Percentiles rank a stretch among this genome's conserved stretches.
phyloP scores from a whole-genome alignment of 2,329 filamentous ascomycete genomes.

The Claviceps sp. region DNA sequence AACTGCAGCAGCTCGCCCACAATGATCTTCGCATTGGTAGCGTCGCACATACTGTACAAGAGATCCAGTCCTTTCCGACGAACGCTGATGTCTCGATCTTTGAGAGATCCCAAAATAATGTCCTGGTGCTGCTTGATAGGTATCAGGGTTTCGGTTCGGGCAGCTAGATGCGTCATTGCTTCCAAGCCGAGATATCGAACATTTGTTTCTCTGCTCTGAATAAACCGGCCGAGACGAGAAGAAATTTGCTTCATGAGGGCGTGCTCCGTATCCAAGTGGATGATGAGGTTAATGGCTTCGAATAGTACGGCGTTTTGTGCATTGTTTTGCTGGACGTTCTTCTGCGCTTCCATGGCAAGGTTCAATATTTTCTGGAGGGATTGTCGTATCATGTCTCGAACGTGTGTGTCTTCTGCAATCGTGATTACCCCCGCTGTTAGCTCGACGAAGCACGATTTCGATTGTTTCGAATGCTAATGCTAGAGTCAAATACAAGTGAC shows the following conservation, averaged over 20 bases:
- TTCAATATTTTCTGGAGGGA: slow-evolving; percentile 86
- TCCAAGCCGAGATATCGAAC: slow-evolving; percentile 91
- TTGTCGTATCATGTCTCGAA: slow-evolving; percentile 82
- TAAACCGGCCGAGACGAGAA: slow-evolving; percentile 79
- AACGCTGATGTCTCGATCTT: slow-evolving; percentile 94
- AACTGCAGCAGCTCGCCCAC: slow-evolving; percentile 90
- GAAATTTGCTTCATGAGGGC: slow-evolving; percentile 95
- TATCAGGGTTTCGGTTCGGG: slow-evolving; percentile 82
- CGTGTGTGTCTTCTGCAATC: slow-evolving; percentile 68
- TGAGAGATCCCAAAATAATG: slow-evolving; percentile 85
- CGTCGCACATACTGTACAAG: slow-evolving; percentile 98
- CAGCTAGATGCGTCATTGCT: slow-evolving; percentile 95
- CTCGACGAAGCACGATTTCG: not conserved
- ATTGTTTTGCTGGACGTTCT: slow-evolving; percentile 99
- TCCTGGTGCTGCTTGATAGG: slow-evolving; percentile 97
- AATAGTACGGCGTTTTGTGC: slow-evolving; percentile 96
- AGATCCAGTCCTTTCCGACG: slow-evolving; percentile 89
- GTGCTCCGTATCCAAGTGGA: slow-evolving; percentile 91
- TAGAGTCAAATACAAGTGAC: slow-evolving; percentile 9
- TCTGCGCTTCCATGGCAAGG: slow-evolving; percentile 80
- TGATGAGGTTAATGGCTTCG: slow-evolving; percentile 96
- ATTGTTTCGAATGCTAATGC: not conserved
- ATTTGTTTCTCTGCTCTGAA: slow-evolving; percentile 92
- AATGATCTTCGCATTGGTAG: slow-evolving; percentile 84
- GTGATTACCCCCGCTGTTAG: not conserved